Conservation (phyloP, 108 stramenopile species). For the Schizochytrium sp. region DNA sequence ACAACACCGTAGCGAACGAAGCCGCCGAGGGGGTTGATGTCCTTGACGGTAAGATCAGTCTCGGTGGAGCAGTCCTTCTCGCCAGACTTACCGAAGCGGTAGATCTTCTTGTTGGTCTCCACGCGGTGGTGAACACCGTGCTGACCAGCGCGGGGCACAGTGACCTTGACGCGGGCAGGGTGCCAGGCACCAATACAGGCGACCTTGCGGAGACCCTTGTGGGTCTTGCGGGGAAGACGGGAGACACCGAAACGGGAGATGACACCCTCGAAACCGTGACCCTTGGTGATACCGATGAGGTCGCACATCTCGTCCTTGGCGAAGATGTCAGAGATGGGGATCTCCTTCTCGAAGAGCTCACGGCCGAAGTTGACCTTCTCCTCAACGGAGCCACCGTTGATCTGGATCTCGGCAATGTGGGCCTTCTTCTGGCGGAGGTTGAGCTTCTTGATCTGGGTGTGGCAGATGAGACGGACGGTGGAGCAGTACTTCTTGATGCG, state of each 20-base stretch:
- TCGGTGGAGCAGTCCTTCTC: slow-evolving; percentile 87
- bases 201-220: slow-evolving; percentile 99
- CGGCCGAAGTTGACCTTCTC: slow-evolving; percentile 97
- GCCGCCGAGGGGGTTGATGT: slow-evolving; percentile 98
- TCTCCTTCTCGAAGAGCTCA: slow-evolving; percentile 95
- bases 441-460: slow-evolving; percentile 97
- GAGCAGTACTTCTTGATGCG: slow-evolving; percentile 98
- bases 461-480: slow-evolving; percentile 97
- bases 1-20: slow-evolving; percentile 96
- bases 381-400: slow-evolving; percentile 95
- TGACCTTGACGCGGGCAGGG: slow-evolving; percentile 95
- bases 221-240: slow-evolving; percentile 99
- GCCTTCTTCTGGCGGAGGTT: slow-evolving; percentile 98
- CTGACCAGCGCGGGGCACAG: slow-evolving; percentile 99
- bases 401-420: slow-evolving; percentile 99
- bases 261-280: slow-evolving; percentile 98
- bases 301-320: slow-evolving; percentile 95
- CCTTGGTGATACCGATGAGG: slow-evolving; percentile 97
- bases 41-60: slow-evolving; percentile 97
- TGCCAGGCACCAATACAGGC: slow-evolving; percentile 99
- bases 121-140: slow-evolving; percentile 99
- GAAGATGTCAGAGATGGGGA: slow-evolving; percentile 93
- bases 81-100: slow-evolving; percentile 92
- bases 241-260: slow-evolving; percentile 98
- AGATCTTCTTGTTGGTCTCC: slow-evolving; percentile 99